Evolutionary conservation across 169 alveolate genomes (phyloP), one percentile per base, ranked within the genome.

Genomic region (Neospora caninum): DNA sequence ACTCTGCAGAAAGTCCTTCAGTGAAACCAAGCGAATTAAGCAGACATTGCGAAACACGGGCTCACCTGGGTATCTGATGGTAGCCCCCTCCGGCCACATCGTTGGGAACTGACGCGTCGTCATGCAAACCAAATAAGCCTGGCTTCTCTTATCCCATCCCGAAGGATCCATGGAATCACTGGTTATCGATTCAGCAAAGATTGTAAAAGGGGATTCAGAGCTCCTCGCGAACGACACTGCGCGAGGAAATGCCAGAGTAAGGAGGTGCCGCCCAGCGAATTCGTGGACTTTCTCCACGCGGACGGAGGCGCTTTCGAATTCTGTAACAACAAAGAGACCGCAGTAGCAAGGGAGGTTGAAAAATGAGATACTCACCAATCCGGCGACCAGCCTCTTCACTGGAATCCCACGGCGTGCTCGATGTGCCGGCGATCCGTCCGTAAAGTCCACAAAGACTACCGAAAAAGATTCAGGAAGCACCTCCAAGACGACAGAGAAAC

Each of bases 121-220:
- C 1, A 78, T 16, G 86, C 86, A 78, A 10, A 78, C 86, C 86
- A 78, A 38, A n/a, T 13, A n/a, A 16, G 86, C 86, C 43, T 78
- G 39, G 31, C 39, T 78, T 38, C 27, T 78, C n/a, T 43, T 20
- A 1, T 78, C 45, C 86, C 86, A 78, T n/a, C 49, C 86, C 45
- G 86, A 78, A 78, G 86, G 86, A n/a, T 78, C 86, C 86, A 78
- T 78, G n/a, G 86, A 78, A 10, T 0, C 45, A 78, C 31, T 43
- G 39, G 86, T 78, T 18, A 78, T 22, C n/a, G 45, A 38, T 78
- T 78, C 86, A 36, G 86, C 86, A n/a, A 22, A 0, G 4, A 78
- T 4, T 38, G 22, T 78, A 13, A 1, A 4, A 16, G n/a, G 10
- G 29, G 86, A 7, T 2, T 38, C 86, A 16, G 49, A 2, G 86